A percentile compares a stretch with the other conserved stretches of the same genome.
Evolutionary conservation across 805 yeast genomes (phyloP).

Genomic region (Kuraishia molischiana): DNA sequence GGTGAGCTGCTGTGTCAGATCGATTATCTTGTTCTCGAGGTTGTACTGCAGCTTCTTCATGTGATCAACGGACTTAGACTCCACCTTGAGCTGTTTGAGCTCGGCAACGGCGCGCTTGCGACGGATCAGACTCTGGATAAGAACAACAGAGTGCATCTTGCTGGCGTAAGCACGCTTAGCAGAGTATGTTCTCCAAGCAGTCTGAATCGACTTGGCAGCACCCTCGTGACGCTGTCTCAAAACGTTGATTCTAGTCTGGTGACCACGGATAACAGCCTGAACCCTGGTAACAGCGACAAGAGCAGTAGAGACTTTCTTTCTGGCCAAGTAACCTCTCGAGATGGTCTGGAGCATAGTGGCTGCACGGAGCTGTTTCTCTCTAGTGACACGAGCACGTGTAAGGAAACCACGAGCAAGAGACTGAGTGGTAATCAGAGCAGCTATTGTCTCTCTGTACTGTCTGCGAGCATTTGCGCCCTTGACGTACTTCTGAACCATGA

Average conservation of each 20-base stretch:
- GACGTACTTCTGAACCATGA: slow-evolving; percentile 75
- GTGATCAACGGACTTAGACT: slow-evolving; percentile 86
- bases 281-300: slow-evolving; percentile 27
- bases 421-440: slow-evolving; percentile 50
- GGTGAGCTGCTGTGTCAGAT: slow-evolving; percentile 78
- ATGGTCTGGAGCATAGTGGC: slow-evolving; percentile 66
- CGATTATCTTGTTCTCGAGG: slow-evolving; percentile 95
- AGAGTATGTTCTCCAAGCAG: slow-evolving; percentile 54
- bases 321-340: slow-evolving; percentile 42
- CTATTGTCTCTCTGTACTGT: slow-evolving; percentile 42
- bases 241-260: slow-evolving; percentile 40
- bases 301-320: slow-evolving; percentile 27
- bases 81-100: slow-evolving; percentile 58
- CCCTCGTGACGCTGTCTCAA: slow-evolving; percentile 38
- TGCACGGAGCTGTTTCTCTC: slow-evolving; percentile 47
- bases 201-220: slow-evolving; percentile 70
- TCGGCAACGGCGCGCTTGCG: slow-evolving; percentile 63
- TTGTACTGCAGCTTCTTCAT: slow-evolving; percentile 86
- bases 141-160: slow-evolving; percentile 45
- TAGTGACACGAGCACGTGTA: slow-evolving; percentile 43
- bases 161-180: slow-evolving; percentile 45
- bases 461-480: slow-evolving; percentile 56
- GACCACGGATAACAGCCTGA: slow-evolving; percentile 43
- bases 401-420: slow-evolving; percentile 52
- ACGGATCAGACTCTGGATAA: slow-evolving; percentile 72